Evolutionary conservation across 2,329 filamentous ascomycete species (phyloP), one percentile per base, ranked within the genome.

Genomic region (Colletotrichum agaves): DNA sequence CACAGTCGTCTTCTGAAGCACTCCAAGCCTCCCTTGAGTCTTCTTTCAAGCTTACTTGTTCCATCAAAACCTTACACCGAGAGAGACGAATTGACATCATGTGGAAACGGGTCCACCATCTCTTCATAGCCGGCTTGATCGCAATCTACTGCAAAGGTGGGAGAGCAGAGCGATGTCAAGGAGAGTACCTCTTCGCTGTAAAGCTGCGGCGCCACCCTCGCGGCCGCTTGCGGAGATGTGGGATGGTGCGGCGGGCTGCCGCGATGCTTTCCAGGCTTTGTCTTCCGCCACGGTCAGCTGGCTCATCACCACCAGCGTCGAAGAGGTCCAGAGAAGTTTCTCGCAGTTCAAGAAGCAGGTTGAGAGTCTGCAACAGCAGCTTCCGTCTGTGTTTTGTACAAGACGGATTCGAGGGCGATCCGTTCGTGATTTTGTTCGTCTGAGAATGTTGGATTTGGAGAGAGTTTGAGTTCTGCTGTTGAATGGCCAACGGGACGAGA

Each of bases 61-160:
- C 72, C 33, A 74, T 76, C 35, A 75, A 75, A 35, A 70, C 70
- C 8, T 62, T 78, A 39, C 75, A 78, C 44, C 73, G 75, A 21
- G 74, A 78, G 33, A 71, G 73, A 3, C 74, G 71, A 46, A 63
- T 77, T 39, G 75, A 75, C 41, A 72, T 77, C 23, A 59, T 74
- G 17, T 78, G 77, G 77, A 76, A 72, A 66, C 74, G 60, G 31
- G 75, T 76, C 0, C 75, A 78, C 61, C 70, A 74, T 11, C 73
- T 78, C 43, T 77, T 78, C 68, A 72, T 78, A 50, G 77, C 77
- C 2, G 77, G 77, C 8, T 62, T 78, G 11, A 73, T 67, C 4
- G 68, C 75, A 39, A 72, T 77, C 27, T 75, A 77, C 53, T 67
- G 72, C 53, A 21, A 74, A 77, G 17, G 70, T 78, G 11, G 74